Evolutionary conservation across 2,329 filamentous ascomycete species (phyloP), one percentile per base, ranked within the genome.

Genomic region (Verticillium nonalfalfae): DNA sequence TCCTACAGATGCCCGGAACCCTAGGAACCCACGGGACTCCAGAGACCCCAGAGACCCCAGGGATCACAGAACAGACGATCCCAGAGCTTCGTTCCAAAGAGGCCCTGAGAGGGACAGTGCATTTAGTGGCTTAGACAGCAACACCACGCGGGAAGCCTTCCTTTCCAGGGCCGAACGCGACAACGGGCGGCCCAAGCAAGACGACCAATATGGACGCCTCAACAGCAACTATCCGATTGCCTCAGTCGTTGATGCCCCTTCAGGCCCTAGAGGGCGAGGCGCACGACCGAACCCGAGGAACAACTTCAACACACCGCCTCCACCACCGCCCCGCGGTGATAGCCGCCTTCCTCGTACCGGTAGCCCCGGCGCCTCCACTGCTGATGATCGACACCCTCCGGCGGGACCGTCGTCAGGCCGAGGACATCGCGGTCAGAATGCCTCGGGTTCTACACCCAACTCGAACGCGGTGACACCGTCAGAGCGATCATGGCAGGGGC

Each of bases 161-260:
- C 76, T 71, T 65, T 74, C 68, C 50, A 75, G 75, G 31, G 70
- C 72, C 1, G 84, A 87, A 35, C 66, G 74, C 3, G 82, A 86
- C 56, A 79, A 84, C 66, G 77, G 78, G 40, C 76, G 80, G 64
- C 66, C 75, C 60, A 80, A 83, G 63, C 81, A 59, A 18, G 40
- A 54, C 11, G 58, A 59, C n/a, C 21, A 39, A 21, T 40, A 58
- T 7, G 56, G 38, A 6, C 39, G 45, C 18, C 40, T 59, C 11
- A 58, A 58, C 15, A 58, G 39, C 38, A 59, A 59, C 45, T 59
- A 59, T 33, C 45, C 58, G 7, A 34, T 55, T 7, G 26, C 13
- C n/a, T 31, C 35, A 4, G 54, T 56, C 7, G 26, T 34, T 35
- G 54, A 56, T n/a, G 54, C 33, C 34, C 54, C 54, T 56, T 56